phyloP scores from a whole-genome alignment of 176 grass and related monocot genomes.

The Elaeis guineensis region DNA sequence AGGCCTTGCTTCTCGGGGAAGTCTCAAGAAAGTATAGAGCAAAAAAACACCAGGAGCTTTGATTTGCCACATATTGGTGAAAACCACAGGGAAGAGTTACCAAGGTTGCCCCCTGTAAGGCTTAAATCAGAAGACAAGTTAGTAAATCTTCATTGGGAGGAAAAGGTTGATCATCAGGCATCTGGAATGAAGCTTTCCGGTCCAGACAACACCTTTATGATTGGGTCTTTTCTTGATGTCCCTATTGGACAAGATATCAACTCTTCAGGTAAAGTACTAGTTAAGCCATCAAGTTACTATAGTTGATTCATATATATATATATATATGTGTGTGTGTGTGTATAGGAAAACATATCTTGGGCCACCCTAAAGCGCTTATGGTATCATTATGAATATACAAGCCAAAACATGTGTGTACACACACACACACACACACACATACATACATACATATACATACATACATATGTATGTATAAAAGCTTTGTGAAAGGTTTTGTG shows the following conservation, averaged over 20 bases:
- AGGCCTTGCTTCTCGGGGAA: constrained; percentile 35
- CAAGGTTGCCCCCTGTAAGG: constrained; percentile 72
- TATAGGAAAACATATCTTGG: too few relatives aligned
- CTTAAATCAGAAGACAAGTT: constrained; percentile 91
- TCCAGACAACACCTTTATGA: constrained; percentile 77
- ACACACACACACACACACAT: too few relatives aligned
- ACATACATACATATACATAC: too few relatives aligned
- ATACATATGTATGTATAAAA: too few relatives aligned
- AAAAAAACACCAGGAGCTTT: constrained; percentile 46
- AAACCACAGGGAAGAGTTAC: constrained; percentile 56
- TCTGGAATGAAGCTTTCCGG: constrained; percentile 46
- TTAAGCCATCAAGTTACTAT: background rate
- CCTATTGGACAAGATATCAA: constrained; percentile 85
- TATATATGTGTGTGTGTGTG: too few relatives aligned
- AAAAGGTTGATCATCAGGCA: constrained; percentile 52
- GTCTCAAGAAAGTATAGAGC: constrained; percentile 27
- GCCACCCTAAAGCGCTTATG: too few relatives aligned
- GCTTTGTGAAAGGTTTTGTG: too few relatives aligned
- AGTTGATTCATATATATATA: too few relatives aligned
- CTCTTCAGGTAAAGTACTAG: constrained; percentile 56
- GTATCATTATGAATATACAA: too few relatives aligned
- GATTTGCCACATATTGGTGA: constrained; percentile 51
- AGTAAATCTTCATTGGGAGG: constrained; percentile 78
- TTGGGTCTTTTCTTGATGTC: constrained; percentile 90
- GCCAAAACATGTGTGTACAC: too few relatives aligned